Base-by-base conservation (phyloP, 495 filamentous ascomycete species). In the Podospora bellae-mahoneyi region DNA sequence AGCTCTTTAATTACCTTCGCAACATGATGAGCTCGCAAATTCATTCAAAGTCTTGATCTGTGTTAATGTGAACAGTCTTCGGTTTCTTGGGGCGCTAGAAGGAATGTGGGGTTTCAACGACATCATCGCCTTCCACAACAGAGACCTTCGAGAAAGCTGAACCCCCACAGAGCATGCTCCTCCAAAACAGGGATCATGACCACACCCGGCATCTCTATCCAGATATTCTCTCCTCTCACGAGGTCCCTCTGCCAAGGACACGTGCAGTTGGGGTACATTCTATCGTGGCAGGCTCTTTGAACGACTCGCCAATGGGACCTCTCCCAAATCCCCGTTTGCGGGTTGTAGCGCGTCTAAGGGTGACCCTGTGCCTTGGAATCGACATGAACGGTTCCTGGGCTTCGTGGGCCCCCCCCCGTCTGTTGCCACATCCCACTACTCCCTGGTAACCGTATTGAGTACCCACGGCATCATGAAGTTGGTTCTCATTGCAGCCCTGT, bases 371-470 rank as follows among this genome's bases (percentile, higher is more conserved):
- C 56, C 56, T 58, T 58, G 56, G 56, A 58, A 58, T 6, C n/a
- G 18, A 20, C 56, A 20, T 27, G 23, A 58, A 58, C 39, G 39
- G 39, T 48, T 48, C 39, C 39, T 48, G 39, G 39, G 9, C 39
- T 10, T 10, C 39, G 39, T 48, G 39, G 39, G 39, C 1, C 23
- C 2, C 39, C 39, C 39, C 7, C 7, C 39, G 54, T 58, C 7
- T 2, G 54, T 58, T 58, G 56, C 56, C 56, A 58, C 56, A 58
- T 58, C 56, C 56, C 56, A 58, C 56, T 58, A 58, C 56, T 58
- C 56, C 23, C 23, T 20, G n/a, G 56, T 58, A 48, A 13, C 39
- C 39, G 39, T 48, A 48, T 48, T 48, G 39, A 48, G 39, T 16
- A 48, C 6, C 10, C 9, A 48, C 39, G 39, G 18, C n/a, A 58